A percentile compares a stretch with the other conserved stretches of the same genome.
Evolutionary conservation across 805 yeast genomes (phyloP).

Genomic region (Wickerhamiella brachini): DNA sequence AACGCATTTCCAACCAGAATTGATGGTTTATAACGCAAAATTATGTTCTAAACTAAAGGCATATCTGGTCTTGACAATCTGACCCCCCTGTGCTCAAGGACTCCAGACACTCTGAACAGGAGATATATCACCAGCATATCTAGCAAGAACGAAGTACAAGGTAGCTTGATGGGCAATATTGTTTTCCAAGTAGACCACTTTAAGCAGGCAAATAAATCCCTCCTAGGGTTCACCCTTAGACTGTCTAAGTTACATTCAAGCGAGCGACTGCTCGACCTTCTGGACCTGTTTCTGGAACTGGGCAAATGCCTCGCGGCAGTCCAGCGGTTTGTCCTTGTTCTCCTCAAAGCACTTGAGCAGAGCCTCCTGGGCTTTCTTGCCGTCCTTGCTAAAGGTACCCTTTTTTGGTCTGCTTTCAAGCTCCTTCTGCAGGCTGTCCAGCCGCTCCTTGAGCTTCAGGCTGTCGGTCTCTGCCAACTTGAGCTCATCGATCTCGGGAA

Average conservation of each 20-base stretch:
- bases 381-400: constrained; percentile 20
- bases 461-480: constrained; percentile 12
- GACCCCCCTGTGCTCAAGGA: too few relatives aligned
- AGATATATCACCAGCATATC: too few relatives aligned
- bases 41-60: too few relatives aligned
- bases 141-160: too few relatives aligned
- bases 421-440: constrained; percentile 20
- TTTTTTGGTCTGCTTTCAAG: constrained; percentile 22
- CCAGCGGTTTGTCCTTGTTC: constrained; percentile 22
- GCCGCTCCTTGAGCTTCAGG: constrained; percentile 15
- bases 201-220: too few relatives aligned
- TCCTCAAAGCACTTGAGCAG: constrained; percentile 21
- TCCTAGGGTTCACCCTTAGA: too few relatives aligned
- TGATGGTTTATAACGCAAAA: too few relatives aligned
- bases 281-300: constrained; percentile 14
- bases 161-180: too few relatives aligned
- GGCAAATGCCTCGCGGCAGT: constrained; percentile 22
- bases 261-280: not conserved
- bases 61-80: too few relatives aligned
- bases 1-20: too few relatives aligned
- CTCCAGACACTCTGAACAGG: too few relatives aligned
- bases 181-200: too few relatives aligned
- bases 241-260: not conserved
- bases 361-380: constrained; percentile 17
- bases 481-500: constrained; percentile 10